Base-by-base conservation (phyloP, 2,329 filamentous ascomycete genomes). In the Coniochaeta prunicola region DNA sequence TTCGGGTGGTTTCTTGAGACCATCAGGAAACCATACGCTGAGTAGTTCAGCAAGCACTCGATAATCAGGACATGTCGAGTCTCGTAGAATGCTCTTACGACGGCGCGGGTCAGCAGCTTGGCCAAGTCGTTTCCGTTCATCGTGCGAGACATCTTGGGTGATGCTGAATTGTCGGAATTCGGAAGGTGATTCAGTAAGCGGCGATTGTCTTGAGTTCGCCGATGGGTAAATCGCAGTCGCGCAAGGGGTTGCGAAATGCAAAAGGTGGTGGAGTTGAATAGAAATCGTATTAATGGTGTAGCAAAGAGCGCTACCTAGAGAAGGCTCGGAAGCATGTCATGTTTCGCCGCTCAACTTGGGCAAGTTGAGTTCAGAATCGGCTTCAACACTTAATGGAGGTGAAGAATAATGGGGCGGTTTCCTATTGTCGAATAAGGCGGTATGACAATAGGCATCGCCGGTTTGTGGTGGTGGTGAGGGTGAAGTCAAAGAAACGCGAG, bases 1-100 rank as follows among this genome's bases (percentile, higher is more conserved):
- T 26, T 9, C 12, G 10, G 26, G 24, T 28, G 21, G 4, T 19
- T 45, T 19, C 45, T 30, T 26, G 21, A 21, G 24, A 45, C n/a
- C n/a, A 19, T 15, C 15, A 26, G 19, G 30, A 87, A 42, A 53
- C 12, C 90, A 79, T 69, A 97, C 83, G 78, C 76, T 70, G 88
- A 90, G 74, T 96, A 92, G 59, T 91, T 84, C 69, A 93, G 87
- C 64, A 96, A 82, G 63, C 92, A 90, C 79, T 96, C 92, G 58
- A 96, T 80, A 53, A 96, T 86, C 53, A 96, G 81, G 62, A 94
- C 87, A 68, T 94, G 88, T 68, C 91, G 89, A 36, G 89, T 91
- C 64, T 90, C 83, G 74, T 94, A 96, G 77, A 96, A 96, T 59
- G 90, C 87, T 70, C 92, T 89, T 68, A 87, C 88, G 40, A 92